Evolutionary conservation across 1,284 basidiomycete genomes (phyloP).

Genomic region (Irpex sp.): DNA sequence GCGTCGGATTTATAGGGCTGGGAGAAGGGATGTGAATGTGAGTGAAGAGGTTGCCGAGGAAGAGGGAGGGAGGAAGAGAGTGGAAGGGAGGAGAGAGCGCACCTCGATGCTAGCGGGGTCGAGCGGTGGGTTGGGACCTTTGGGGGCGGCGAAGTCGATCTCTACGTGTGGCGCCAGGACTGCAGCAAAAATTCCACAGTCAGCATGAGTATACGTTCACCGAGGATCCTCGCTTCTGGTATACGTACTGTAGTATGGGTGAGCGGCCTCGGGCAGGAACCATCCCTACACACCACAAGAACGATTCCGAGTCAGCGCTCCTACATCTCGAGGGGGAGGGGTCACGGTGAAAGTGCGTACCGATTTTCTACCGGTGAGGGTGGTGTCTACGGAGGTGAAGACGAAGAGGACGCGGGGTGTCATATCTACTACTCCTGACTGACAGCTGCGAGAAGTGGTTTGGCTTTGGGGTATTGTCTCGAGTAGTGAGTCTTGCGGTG

Average conservation of each 20-base stretch:
- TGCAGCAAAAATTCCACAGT: background rate
- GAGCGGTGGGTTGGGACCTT: constrained; percentile 70
- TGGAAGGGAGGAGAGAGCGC: constrained; percentile 3
- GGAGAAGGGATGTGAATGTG: background rate
- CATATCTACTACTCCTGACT: background rate
- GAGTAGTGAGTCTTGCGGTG: no score
- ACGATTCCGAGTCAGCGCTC: background rate
- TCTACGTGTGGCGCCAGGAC: constrained; percentile 49
- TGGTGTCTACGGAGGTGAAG: constrained; percentile 7
- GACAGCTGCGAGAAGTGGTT: background rate
- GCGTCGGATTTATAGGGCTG: constrained; percentile 59
- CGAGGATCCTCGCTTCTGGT: background rate
- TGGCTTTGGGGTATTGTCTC: background rate
- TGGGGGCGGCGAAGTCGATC: constrained; percentile 71
- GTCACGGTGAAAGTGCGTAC: no score
- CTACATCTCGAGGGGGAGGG: no score
- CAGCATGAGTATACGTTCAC: background rate
- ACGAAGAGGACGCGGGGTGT: constrained; percentile 7
- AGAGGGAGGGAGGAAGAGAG: background rate
- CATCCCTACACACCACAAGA: constrained; percentile 44
- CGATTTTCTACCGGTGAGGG: background rate
- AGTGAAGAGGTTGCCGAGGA: background rate
- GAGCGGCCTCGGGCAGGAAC: constrained; percentile 74
- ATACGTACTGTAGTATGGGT: constrained; percentile 62
- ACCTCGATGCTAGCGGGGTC: constrained; percentile 61